phyloP scores from a whole-genome alignment of 2,329 filamentous ascomycete species.

The Hymenoscyphus infarciens region DNA sequence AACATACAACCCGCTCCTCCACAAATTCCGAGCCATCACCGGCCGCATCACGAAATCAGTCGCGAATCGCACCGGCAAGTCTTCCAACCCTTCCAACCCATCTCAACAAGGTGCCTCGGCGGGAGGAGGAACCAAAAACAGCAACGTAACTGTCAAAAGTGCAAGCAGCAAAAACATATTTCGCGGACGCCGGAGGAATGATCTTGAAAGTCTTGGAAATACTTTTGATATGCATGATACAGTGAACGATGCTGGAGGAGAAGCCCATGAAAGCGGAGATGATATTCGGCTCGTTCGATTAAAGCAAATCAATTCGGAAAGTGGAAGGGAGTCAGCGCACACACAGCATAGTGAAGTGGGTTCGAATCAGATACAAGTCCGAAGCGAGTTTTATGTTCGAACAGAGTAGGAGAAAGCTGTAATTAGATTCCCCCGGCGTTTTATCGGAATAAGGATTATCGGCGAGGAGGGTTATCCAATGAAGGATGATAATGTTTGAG shows the following conservation, averaged over 20 bases:
- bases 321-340: not conserved
- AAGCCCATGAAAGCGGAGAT: not conserved
- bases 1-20: constrained; percentile 5
- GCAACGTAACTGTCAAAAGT: not conserved
- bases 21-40: constrained; percentile 4
- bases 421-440: not conserved
- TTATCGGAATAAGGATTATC: too few relatives aligned
- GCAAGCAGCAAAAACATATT: constrained; percentile 2
- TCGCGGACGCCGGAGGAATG: not conserved
- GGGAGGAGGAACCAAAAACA: not conserved
- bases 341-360: constrained; percentile 3
- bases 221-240: constrained; percentile 7
- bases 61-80: not conserved
- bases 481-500: not conserved
- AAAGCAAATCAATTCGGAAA: constrained; percentile 1
- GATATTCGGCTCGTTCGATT: constrained; percentile 1
- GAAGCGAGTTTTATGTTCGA: constrained; percentile 1
- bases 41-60: not conserved
- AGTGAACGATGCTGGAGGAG: not conserved
- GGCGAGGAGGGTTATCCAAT: not conserved
- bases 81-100: not conserved
- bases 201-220: constrained; percentile 7
- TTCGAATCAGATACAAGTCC: constrained; percentile 8
- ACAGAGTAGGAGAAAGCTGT: constrained; percentile 2
- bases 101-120: not conserved